Percentiles rank a stretch among this genome's conserved stretches.
Conservation (phyloP, 2,329 filamentous ascomycete genomes). For the Alternaria gansuensis region DNA sequence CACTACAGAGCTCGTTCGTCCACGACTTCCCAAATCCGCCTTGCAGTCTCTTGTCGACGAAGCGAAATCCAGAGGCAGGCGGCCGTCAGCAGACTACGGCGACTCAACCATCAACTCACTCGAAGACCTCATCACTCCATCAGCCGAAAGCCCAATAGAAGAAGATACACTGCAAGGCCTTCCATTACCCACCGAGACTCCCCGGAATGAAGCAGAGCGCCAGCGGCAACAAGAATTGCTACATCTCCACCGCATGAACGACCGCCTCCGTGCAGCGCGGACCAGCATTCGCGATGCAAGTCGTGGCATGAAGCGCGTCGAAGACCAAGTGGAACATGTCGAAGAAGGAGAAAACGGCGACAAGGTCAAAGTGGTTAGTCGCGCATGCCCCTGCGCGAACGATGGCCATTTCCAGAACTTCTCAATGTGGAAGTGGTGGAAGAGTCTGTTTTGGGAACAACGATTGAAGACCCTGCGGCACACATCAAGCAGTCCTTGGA, state of each 20-base stretch:
- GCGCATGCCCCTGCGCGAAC: slow-evolving; percentile 34
- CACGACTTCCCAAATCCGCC: slow-evolving; percentile 46
- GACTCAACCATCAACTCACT: slow-evolving; percentile 60
- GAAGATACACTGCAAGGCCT: slow-evolving; percentile 49
- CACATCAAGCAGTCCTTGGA: slow-evolving; percentile 19
- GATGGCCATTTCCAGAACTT: slow-evolving; percentile 19
- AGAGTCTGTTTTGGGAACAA: slow-evolving; percentile 41
- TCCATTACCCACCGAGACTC: slow-evolving; percentile 37
- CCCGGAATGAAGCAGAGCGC: slow-evolving; percentile 54
- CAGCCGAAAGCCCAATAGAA: slow-evolving; percentile 35
- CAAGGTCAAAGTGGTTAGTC: slow-evolving; percentile 22
- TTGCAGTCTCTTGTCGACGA: slow-evolving; percentile 55
- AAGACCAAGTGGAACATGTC: slow-evolving; percentile 51
- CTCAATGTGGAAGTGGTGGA: slow-evolving; percentile 37
- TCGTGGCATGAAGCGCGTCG: slow-evolving; percentile 55
- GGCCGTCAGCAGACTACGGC: slow-evolving; percentile 47
- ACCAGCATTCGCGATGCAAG: slow-evolving; percentile 57
- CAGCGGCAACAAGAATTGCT: slow-evolving; percentile 55
- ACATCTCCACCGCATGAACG: slow-evolving; percentile 55
- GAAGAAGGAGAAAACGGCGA: slow-evolving; percentile 31
- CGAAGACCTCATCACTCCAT: slow-evolving; percentile 55
- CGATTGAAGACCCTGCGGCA: slow-evolving; percentile 29
- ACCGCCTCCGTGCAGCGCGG: slow-evolving; percentile 51
- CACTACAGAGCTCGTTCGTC: slow-evolving; percentile 22
- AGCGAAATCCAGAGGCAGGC: slow-evolving; percentile 40